Evolutionary conservation across 768 basidiomycete species (phyloP).

Genomic region (Austroboletus festivus): DNA sequence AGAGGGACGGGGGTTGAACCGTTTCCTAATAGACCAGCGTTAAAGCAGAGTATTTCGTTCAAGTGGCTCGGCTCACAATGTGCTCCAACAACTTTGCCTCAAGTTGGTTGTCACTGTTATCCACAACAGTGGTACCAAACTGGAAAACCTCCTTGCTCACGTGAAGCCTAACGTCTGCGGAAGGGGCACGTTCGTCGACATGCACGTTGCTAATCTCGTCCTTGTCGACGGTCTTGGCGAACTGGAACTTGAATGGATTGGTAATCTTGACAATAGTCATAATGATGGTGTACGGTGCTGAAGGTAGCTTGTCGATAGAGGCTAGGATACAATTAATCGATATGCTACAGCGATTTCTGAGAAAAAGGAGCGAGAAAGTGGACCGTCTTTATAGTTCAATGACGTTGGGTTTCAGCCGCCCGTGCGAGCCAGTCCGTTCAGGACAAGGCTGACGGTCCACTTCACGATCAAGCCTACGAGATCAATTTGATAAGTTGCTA

Average conservation of each 20-base stretch:
- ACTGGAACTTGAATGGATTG: slow-evolving; percentile 14
- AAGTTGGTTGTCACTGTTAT: background rate
- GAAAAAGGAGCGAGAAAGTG: background rate
- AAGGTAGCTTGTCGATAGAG: slow-evolving; percentile 1
- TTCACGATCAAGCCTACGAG: slow-evolving; percentile 1
- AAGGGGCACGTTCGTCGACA: background rate
- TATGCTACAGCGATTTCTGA: background rate
- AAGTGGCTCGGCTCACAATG: slow-evolving; percentile 2
- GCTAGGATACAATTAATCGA: background rate
- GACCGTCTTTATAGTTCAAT: slow-evolving; percentile 9
- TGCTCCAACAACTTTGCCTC: slow-evolving; percentile 1
- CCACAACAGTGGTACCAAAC: slow-evolving; percentile 3
- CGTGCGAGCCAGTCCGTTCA: too few species aligned
- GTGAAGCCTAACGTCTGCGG: background rate
- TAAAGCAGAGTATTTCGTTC: background rate
- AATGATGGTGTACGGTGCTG: slow-evolving; percentile 1
- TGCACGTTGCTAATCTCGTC: background rate
- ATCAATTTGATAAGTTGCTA: background rate
- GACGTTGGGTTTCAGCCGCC: slow-evolving; percentile 6
- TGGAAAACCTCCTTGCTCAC: slow-evolving; percentile 6
- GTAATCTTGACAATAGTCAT: slow-evolving; percentile 13
- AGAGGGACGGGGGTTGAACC: background rate
- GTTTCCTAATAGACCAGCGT: background rate
- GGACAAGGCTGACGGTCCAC: too few species aligned
- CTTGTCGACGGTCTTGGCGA: slow-evolving; percentile 2